These are phyloP conservation scores for Podosphaera fusca DNA, from an alignment of 2,329 filamentous ascomycete genomes.

Conservation along the genomic window DNA sequence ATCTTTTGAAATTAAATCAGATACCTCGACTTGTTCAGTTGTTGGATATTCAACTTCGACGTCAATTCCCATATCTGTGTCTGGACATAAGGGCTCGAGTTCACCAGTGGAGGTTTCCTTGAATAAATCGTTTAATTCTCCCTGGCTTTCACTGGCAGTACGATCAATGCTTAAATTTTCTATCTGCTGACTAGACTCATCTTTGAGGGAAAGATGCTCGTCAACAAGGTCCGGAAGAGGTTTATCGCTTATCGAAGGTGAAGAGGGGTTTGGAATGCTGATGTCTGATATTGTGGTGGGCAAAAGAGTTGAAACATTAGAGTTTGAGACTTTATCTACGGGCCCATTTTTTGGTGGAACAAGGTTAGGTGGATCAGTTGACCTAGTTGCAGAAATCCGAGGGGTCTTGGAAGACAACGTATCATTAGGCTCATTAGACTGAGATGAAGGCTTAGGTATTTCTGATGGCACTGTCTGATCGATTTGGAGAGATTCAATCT, in stretches of 20 bases:
- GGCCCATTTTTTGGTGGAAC: background rate
- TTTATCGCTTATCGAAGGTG: background rate
- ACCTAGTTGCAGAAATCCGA: background rate
- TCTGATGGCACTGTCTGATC: slow-evolving; percentile 8
- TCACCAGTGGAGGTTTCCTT: background rate
- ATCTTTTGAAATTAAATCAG: background rate
- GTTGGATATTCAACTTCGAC: background rate
- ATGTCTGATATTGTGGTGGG: background rate
- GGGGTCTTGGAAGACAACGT: background rate
- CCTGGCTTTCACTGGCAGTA: background rate
- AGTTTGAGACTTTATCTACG: background rate
- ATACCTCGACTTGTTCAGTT: background rate
- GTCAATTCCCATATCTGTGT: background rate
- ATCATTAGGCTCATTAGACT: background rate
- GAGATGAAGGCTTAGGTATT: background rate
- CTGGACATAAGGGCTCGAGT: background rate
- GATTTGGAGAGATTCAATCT: slow-evolving; percentile 11
- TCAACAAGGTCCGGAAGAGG: background rate
- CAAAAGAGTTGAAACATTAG: background rate
- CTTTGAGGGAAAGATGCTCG: background rate
- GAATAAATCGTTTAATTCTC: background rate
- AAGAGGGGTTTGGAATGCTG: background rate
- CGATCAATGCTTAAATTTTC: background rate
- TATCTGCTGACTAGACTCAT: background rate
- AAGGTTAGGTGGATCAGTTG: background rate